phyloP scores from a whole-genome alignment of 225 moss, liverwort and hornwort genomes.

The Marchantia polymorpha region DNA sequence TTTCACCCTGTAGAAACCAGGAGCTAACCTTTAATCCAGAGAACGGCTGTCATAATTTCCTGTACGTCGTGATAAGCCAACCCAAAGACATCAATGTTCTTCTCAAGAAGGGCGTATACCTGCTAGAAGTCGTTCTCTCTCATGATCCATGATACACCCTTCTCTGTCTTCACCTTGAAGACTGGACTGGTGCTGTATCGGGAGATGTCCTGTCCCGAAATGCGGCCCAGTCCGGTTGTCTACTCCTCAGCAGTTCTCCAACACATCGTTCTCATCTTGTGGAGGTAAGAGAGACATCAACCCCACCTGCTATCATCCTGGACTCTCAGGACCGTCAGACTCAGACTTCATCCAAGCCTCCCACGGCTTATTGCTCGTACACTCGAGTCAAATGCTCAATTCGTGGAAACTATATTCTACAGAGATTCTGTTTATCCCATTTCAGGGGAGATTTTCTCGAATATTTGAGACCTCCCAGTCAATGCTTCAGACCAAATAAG shows the following conservation, averaged over 20 bases:
- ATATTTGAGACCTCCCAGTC: not conserved
- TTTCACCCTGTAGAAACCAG: not conserved
- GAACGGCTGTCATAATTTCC: not conserved
- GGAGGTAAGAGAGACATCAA: not conserved
- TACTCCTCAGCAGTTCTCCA: not conserved
- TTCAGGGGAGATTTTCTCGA: not conserved
- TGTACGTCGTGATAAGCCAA: not conserved
- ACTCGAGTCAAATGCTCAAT: not conserved
- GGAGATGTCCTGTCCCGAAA: not conserved
- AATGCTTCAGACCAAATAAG: not conserved
- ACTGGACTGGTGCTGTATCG: not conserved
- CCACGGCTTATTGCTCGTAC: not conserved
- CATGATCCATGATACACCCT: not conserved
- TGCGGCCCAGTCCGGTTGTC: not conserved
- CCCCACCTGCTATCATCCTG: not conserved
- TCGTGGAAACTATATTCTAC: conserved; percentile 1
- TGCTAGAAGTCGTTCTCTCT: not conserved
- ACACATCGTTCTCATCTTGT: not conserved
- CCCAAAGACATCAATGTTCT: not conserved
- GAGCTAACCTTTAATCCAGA: not conserved
- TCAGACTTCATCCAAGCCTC: not conserved
- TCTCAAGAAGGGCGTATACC: not conserved
- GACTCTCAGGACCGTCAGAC: not conserved
- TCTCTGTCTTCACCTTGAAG: not conserved
- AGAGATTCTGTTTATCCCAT: not conserved